Evolutionary conservation across 73 alveolate genomes (phyloP), one percentile per base, ranked within the genome.

Genomic region (Symbiodinium pilosum): DNA sequence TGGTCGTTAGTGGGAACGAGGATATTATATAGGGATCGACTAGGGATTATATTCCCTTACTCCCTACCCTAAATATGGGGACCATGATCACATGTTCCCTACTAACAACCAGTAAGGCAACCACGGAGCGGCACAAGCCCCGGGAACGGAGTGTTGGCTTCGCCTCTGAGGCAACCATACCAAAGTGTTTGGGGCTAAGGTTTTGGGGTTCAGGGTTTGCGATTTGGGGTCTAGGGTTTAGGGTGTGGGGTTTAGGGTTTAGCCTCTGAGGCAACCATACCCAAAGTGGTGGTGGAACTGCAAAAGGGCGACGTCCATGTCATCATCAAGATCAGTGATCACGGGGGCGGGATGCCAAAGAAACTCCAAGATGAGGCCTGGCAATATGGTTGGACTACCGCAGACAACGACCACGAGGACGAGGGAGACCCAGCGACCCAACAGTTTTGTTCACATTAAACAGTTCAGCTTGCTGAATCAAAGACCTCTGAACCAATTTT

Each of bases 331-430:
- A 88, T 88, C 86, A 88, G 95, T 56, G 95, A 88, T 86, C 95
- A 88, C 87, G 95, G 95, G 11, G 95, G 95, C 34, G 95, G 95
- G 12, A 43, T 88, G 95, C 95, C 95, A 28, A 88, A 88, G 44
- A 47, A 51, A 12, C 43, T 88, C 34, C 95, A 88, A 28, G 95
- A 88, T 40, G 95, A 88, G 95, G 95, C 95, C 38, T 88, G 95
- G 95, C 95, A 88, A 36, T 88, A 88, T 88, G 95, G 95, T 26
- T 88, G 95, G 95, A 88, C 95, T 71, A 88, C 95, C 4, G 95
- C 95, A 5, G 86, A 88, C 75, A 77, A 88, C 34, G 87, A 88
- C 69, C 86, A 88, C 43, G 86, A 88, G 43, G 40, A 34, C 56
- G 36, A 9, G 43, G 2, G 47, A 6, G 4, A 73, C n/a, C 11